Evolutionary conservation across 2,329 filamentous ascomycete genomes (phyloP).

Genomic region (Ceratocystis cacaofunesta): DNA sequence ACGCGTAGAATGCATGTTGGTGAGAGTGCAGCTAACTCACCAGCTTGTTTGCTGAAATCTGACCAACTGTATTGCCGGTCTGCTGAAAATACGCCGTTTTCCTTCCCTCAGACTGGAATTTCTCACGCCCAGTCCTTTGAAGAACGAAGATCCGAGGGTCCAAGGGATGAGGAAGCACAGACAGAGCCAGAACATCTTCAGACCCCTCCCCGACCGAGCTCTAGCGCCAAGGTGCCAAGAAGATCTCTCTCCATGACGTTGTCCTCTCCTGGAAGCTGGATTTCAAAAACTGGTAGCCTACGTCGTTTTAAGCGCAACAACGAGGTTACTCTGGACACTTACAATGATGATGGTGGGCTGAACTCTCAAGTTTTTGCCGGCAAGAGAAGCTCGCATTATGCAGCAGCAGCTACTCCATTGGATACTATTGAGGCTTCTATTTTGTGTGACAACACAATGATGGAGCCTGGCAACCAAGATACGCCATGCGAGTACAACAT

Average conservation of each 20-base stretch:
- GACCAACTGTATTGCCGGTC: conserved; percentile 10
- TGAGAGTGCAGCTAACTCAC: conserved; percentile 7
- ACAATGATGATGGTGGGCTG: background rate
- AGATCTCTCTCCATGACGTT: conserved; percentile 48
- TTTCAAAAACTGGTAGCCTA: conserved; percentile 41
- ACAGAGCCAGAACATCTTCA: background rate
- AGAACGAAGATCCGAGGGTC: background rate
- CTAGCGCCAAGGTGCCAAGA: background rate
- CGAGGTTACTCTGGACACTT: background rate
- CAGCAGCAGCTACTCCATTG: conserved; percentile 10
- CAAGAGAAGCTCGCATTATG: conserved; percentile 11
- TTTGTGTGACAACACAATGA: conserved; percentile 12
- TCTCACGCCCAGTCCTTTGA: background rate
- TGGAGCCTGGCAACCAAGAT: conserved; percentile 7
- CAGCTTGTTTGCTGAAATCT: conserved; percentile 13
- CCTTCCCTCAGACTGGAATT: background rate
- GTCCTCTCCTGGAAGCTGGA: conserved; percentile 40
- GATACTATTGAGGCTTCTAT: conserved; percentile 17
- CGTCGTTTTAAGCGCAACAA: conserved; percentile 36
- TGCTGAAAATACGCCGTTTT: background rate
- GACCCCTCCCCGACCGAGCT: background rate
- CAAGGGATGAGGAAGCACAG: background rate
- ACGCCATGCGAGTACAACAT: conserved; percentile 6
- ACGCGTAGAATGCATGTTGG: conserved; percentile 14
- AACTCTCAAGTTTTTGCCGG: background rate